phyloP scores from a whole-genome alignment of 23 red algal genomes.

The Cyanidium caldarium region DNA sequence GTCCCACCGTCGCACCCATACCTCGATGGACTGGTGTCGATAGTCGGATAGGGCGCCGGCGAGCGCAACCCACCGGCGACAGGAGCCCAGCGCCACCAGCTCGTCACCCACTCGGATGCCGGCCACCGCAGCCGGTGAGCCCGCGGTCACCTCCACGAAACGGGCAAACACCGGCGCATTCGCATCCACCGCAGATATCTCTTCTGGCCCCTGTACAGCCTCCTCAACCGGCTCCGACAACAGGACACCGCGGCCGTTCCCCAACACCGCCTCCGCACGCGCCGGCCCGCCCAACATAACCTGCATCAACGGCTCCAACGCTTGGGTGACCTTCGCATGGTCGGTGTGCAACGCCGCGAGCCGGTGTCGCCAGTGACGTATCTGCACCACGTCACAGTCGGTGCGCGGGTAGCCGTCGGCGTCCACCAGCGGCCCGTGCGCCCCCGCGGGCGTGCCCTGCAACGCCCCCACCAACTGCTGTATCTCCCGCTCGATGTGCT shows the following conservation, averaged over 20 bases:
- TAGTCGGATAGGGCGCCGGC: constrained; percentile 19
- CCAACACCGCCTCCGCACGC: background rate
- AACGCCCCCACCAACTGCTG: background rate
- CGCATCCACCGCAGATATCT: background rate
- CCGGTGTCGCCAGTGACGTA: constrained; percentile 36
- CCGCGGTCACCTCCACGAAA: constrained; percentile 24
- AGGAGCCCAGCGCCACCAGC: constrained; percentile 17
- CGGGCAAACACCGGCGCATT: constrained; percentile 27
- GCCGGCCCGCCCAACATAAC: background rate
- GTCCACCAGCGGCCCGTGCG: constrained; percentile 52
- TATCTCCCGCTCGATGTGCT: background rate
- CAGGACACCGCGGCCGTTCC: background rate
- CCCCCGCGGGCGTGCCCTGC: constrained; percentile 15
- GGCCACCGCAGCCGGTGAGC: constrained; percentile 23
- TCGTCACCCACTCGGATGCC: constrained; percentile 26
- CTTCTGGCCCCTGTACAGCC: background rate
- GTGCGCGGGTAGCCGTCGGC: constrained; percentile 62
- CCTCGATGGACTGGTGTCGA: constrained; percentile 15
- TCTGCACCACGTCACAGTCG: constrained; percentile 45
- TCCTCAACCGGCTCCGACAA: background rate
- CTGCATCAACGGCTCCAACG: constrained; percentile 37
- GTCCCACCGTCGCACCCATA: constrained; percentile 13
- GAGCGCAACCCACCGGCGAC: background rate
- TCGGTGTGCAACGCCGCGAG: constrained; percentile 42
- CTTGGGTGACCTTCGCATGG: constrained; percentile 23